These are phyloP conservation scores for Phanerodontia chrysosporium DNA, from an alignment of 768 basidiomycete genomes.

Conservation along the genomic window DNA sequence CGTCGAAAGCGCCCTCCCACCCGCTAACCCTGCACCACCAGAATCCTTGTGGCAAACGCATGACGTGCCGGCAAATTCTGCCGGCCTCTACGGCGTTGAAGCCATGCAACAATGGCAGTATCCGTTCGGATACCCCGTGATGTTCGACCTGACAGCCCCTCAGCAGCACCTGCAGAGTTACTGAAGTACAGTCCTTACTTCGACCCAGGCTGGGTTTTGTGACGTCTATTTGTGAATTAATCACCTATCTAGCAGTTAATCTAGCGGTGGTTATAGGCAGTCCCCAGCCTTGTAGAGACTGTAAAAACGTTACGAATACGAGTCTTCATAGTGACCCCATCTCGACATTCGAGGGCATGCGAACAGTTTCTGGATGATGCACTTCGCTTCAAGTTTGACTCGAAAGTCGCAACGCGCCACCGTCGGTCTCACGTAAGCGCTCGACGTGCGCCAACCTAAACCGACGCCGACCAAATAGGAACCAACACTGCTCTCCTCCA, in stretches of 20 bases:
- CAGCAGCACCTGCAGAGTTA: not conserved
- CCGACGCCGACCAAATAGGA: slow-evolving; percentile 8
- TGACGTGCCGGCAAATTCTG: not conserved
- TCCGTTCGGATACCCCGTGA: not conserved
- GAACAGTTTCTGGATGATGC: not conserved
- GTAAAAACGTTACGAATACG: too few relatives aligned
- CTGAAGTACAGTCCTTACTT: not conserved
- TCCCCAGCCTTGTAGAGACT: too few relatives aligned
- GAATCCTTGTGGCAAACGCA: not conserved
- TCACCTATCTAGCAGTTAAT: too few relatives aligned
- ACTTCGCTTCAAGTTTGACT: not conserved
- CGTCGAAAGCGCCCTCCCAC: slow-evolving; percentile 2
- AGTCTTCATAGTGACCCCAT: too few relatives aligned
- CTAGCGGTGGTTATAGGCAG: too few relatives aligned
- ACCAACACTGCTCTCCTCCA: not conserved
- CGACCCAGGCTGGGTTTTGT: too few relatives aligned
- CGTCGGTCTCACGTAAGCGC: not conserved
- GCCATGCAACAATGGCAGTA: not conserved
- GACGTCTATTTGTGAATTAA: too few relatives aligned
- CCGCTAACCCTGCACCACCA: not conserved
- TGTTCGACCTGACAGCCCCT: not conserved
- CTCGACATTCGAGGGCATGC: too few relatives aligned
- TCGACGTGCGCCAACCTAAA: not conserved
- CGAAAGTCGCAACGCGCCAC: too few relatives aligned
- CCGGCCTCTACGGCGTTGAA: not conserved